phyloP scores from a whole-genome alignment of 192 early-diverging fungal species.

The Haplosporangium gracile region DNA sequence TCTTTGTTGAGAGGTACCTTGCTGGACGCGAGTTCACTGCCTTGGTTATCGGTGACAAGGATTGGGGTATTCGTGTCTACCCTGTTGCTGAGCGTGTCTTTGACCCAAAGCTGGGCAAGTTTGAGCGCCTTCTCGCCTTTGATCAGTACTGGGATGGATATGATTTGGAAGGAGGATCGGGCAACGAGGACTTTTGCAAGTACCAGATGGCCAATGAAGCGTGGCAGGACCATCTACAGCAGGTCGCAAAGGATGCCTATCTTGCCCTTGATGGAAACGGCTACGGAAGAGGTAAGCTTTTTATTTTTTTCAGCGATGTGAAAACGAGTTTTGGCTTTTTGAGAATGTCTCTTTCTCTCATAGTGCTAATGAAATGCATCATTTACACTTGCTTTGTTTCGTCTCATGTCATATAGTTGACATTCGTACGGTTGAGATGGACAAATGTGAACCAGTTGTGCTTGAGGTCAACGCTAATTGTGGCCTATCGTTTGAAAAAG shows the following conservation, averaged over 20 bases:
- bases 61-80: slow-evolving; percentile 57
- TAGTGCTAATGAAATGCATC: background rate
- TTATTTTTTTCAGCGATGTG: background rate
- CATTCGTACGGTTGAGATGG: slow-evolving; percentile 57
- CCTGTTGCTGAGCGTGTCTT: slow-evolving; percentile 63
- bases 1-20: slow-evolving; percentile 62
- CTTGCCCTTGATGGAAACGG: slow-evolving; percentile 55
- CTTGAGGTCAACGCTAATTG: slow-evolving; percentile 67
- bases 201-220: slow-evolving; percentile 52
- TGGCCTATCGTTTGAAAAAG: slow-evolving; percentile 60
- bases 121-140: slow-evolving; percentile 59
- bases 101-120: slow-evolving; percentile 38
- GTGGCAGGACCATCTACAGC: slow-evolving; percentile 54
- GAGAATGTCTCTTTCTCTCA: background rate
- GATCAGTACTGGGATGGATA: slow-evolving; percentile 65
- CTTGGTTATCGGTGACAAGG: slow-evolving; percentile 53
- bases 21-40: slow-evolving; percentile 64
- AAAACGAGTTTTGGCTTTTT: too few species aligned
- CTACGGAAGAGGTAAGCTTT: slow-evolving; percentile 53
- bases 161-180: slow-evolving; percentile 43
- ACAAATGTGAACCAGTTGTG: slow-evolving; percentile 55
- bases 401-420: slow-evolving; percentile 47
- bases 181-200: slow-evolving; percentile 49
- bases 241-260: slow-evolving; percentile 61
- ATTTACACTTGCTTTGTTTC: background rate